Percentiles rank a stretch among this genome's conserved stretches.
Conservation (phyloP, 2,329 filamentous ascomycete genomes). For the Arthrinium puccinioides region DNA sequence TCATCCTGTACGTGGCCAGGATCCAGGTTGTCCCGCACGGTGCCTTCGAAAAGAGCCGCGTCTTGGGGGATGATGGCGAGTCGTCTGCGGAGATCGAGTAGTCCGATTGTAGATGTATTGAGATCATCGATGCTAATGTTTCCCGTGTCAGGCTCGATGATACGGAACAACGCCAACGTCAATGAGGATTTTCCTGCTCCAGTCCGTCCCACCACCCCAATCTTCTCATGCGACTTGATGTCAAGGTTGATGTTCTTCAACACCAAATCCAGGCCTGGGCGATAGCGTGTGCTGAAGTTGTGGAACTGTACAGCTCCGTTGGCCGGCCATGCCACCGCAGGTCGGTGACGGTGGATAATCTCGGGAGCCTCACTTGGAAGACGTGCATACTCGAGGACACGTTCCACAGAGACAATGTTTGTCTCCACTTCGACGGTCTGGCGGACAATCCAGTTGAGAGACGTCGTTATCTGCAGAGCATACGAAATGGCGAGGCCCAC, state of each 20-base stretch:
- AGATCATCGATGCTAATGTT: slow-evolving; percentile 84
- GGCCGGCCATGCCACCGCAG: slow-evolving; percentile 85
- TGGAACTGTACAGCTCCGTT: slow-evolving; percentile 84
- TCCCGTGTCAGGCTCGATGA: slow-evolving; percentile 81
- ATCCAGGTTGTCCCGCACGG: slow-evolving; percentile 89
- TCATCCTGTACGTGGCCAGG: slow-evolving; percentile 93
- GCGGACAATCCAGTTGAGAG: slow-evolving; percentile 97
- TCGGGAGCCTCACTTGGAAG: slow-evolving; percentile 92
- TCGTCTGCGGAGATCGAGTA: slow-evolving; percentile 80
- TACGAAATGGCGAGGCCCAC: slow-evolving; percentile 97
- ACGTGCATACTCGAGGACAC: slow-evolving; percentile 88
- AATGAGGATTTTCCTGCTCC: slow-evolving; percentile 94
- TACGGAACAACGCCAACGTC: slow-evolving; percentile 86
- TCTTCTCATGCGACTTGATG: slow-evolving; percentile 96
- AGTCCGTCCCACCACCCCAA: slow-evolving; percentile 92
- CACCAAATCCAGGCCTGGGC: slow-evolving; percentile 81
- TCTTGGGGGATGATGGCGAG: slow-evolving; percentile 97
- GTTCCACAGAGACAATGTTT: slow-evolving; percentile 98
- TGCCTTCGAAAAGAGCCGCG: slow-evolving; percentile 90
- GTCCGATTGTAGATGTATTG: slow-evolving; percentile 82
- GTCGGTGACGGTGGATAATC: slow-evolving; percentile 79
- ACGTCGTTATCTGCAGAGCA: slow-evolving; percentile 92
- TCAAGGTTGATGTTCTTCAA: slow-evolving; percentile 87
- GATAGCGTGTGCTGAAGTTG: slow-evolving; percentile 91
- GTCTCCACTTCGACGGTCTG: slow-evolving; percentile 99